Conservation (phyloP, 352 stramenopile species). For the Saprolegnia parasitica region DNA sequence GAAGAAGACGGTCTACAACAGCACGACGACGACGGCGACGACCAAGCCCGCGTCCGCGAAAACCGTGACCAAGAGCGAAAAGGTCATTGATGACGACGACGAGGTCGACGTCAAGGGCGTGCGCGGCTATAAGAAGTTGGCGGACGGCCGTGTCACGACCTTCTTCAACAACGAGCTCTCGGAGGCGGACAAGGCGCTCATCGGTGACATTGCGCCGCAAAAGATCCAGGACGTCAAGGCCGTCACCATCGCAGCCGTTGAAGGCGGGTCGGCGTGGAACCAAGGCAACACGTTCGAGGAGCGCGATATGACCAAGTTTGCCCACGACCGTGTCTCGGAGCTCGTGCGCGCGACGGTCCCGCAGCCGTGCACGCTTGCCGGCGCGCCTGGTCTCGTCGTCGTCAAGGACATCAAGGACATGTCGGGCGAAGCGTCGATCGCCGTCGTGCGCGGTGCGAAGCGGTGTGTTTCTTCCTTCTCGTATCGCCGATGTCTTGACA, state of each 20-base stretch:
- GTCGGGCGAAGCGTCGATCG: constrained; percentile 91
- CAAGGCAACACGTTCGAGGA: constrained; percentile 92
- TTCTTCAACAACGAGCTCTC: constrained; percentile 99
- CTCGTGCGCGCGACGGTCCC: constrained; percentile 48
- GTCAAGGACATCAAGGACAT: constrained; percentile 75
- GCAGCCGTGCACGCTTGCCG: constrained; percentile 30
- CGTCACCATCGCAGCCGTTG: constrained; percentile 77
- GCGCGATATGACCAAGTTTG: constrained; percentile 87
- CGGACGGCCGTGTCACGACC: constrained; percentile 96
- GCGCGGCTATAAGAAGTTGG: constrained; percentile 94
- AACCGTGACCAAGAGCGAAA: constrained; percentile 15
- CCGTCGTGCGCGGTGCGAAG: constrained; percentile 89
- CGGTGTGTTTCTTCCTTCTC: constrained; percentile 46
- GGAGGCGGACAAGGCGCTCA: constrained; percentile 95
- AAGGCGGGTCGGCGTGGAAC: constrained; percentile 90
- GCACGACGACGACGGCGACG: constrained; percentile 23
- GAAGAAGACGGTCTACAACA: constrained; percentile 45
- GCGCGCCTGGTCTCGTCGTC: constrained; percentile 40
- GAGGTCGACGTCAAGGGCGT: constrained; percentile 57
- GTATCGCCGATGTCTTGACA: neutral
- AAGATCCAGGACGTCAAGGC: constrained; percentile 66
- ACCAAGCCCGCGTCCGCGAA: neutral
- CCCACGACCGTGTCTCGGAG: constrained; percentile 64
- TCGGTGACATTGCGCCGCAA: constrained; percentile 93
- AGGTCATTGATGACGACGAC: constrained; percentile 49